Evolutionary conservation across 441 rosid species (phyloP), one percentile per base, ranked within the genome.

Genomic region (Viola pubescens): DNA sequence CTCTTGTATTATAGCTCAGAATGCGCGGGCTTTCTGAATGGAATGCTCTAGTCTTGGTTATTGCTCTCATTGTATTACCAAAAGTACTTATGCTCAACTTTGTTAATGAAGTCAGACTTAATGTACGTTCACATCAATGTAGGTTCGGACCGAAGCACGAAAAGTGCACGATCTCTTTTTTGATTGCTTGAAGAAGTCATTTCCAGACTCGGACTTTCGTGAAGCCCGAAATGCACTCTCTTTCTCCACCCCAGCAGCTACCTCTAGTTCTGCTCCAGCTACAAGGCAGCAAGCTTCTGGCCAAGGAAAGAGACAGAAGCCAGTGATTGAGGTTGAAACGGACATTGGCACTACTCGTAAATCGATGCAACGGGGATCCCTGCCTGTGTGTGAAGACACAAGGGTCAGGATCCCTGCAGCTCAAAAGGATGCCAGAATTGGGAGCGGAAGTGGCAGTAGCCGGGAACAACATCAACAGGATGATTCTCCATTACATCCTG

Each of bases 131-230:
- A 26, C 50, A 16, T 59, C 61, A 26, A 47, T 55, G 70, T 89
- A 94, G 99, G 98, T 91, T 60, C 80, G 96, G 68, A 77, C 95
- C 55, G 99, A 94, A 80, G 99, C 94, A 48, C 83, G 83, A 69
- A 94, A 94, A 75, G 99, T 94, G 46, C 99, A 94, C 51, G 94
- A 91, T 79, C 88, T 94, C 64, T 88, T 94, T 79, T 94, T 94
- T 48, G 99, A 94, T 73, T 67, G 91, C 65, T 80, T 94, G 86
- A 94, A 85, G 82, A 89, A 84, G 63, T 85, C 90, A 66, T 94
- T 94, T 72, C 94, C 99, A 3, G 96, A 87, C 71, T 76, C 83
- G 42, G 94, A 88, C 80, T 91, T 91, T 69, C 78, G 80, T 61
- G 98, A 88, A 77, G 91, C 85, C 42, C 85, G 95, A 75, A 78